Base-by-base conservation (phyloP, 2,329 filamentous ascomycete species). In the Bipolaris bicolor region DNA sequence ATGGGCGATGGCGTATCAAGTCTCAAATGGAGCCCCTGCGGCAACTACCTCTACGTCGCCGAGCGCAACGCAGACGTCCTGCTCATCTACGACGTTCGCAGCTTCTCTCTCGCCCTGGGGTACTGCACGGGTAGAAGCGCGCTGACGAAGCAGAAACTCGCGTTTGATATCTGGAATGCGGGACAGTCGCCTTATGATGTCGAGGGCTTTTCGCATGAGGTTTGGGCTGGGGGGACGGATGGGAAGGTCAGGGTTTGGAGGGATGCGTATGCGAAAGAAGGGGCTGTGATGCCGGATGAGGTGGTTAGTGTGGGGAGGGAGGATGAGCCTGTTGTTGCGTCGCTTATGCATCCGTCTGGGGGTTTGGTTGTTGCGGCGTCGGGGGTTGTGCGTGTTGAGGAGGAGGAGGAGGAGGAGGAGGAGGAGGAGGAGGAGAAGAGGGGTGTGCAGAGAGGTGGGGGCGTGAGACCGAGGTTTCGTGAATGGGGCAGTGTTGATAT, bases 171-270 rank as follows among this genome's bases (percentile, higher is more conserved):
- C 5, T 76, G 78, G 58, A 67, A 60, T 40, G 71, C 59, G 45
- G 73, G 49, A 44, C 72, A 18, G 3, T 49, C 52, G 9, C 74
- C 71, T 10, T 60, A 64, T 34, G 59, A 54, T 22, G 18, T 57
- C 1, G 57, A 65, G 18, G 53, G 45, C 0, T 18, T 54, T 1
- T 74, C 77, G 7, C 78, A 82, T 63, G 83, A 87, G 64, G 72
- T 88, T 18, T 88, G 85, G 85, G 80, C 77, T 44, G 86, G 86
- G 9, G 85, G 85, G 0, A 79, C 72, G 1, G 86, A 88, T 75
- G 86, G 86, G 0, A 65, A 64, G 16, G 76, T 85, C 52, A 76
- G 83, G 55, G 74, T 76, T 7, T 78, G 76, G 76, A 61, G 57
- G 16, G 69, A 75, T 63, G 69, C 75, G 34, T 68, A 62, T 29